Evolutionary conservation across 2,329 filamentous ascomycete genomes (phyloP), one percentile per base, ranked within the genome.

Genomic region (Cordyceps javanica): DNA sequence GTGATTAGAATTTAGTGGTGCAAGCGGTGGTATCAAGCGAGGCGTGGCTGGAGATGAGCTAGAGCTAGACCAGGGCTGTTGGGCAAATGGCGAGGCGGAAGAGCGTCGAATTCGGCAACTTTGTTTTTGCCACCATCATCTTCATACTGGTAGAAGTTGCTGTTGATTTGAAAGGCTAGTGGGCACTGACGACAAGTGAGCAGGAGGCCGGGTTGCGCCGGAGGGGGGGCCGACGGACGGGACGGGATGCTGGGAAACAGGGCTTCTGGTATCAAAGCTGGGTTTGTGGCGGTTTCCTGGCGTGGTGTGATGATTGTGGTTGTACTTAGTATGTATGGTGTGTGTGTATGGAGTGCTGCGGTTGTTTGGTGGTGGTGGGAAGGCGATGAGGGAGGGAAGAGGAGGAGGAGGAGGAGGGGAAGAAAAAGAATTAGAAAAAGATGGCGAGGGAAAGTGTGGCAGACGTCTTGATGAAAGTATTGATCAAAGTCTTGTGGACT

Each of bases 51-150:
- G 50, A 42, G 38, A 53, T 53, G 50, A 49, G 46, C 46, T 23
- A 36, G 19, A 53, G 50, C 36, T 34, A 53, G 36, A 42, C 50
- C 23, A 39, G 49, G 25, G 49, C 23, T 19, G 21, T 36, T 45
- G 39, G 21, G 51, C 51, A 45, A 54, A 54, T 45, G 30, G 28
- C 51, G 51, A 54, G 21, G 23, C 21, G 28, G 51, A 45, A 16
- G 28, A 14, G 41, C 21, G 36, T 44, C 50, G 6, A 53, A 34
- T 53, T 53, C 38, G 38, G 28, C 39, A 53, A 16, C 36, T 44
- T 14, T 53, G 26, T 34, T 44, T n/a, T 30, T 53, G 50, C n/a
- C 19, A 41, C 49, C 16, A 23, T 39, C 25, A 26, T 13, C 8
- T 28, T 46, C 25, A 8, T 19, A n/a, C n/a, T n/a, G n/a, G n/a